Evolutionary conservation across 768 basidiomycete genomes (phyloP).

Genomic region (Serendipita sp.): DNA sequence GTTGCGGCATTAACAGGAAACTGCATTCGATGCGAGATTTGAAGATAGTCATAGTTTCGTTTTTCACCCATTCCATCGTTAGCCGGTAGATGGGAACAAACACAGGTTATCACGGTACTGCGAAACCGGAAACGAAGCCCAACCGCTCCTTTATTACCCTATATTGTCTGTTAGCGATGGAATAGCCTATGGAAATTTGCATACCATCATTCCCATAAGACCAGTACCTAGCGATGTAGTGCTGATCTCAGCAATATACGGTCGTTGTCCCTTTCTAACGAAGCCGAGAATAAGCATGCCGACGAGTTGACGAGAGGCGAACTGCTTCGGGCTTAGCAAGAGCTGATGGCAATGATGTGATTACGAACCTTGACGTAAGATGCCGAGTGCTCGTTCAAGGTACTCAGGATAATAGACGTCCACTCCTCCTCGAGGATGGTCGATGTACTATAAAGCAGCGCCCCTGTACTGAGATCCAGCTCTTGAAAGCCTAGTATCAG

Average conservation of each 20-base stretch:
- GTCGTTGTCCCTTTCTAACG: slow-evolving; percentile 35
- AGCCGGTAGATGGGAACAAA: slow-evolving; percentile 72
- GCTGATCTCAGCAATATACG: slow-evolving; percentile 38
- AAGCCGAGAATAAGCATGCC: slow-evolving; percentile 66
- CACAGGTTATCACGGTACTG: slow-evolving; percentile 42
- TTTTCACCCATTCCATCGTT: slow-evolving; percentile 66
- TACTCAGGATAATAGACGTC: slow-evolving; percentile 48
- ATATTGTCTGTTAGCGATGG: neutral
- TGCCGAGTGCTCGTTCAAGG: slow-evolving; percentile 48
- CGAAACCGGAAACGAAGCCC: slow-evolving; percentile 42
- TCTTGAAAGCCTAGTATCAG: slow-evolving; percentile 71
- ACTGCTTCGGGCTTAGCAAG: slow-evolving; percentile 23
- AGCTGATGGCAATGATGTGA: neutral
- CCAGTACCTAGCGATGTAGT: slow-evolving; percentile 49
- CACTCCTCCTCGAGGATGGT: slow-evolving; percentile 51
- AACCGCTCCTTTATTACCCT: slow-evolving; percentile 78
- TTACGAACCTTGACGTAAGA: slow-evolving; percentile 47
- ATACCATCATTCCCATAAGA: slow-evolving; percentile 64
- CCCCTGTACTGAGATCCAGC: slow-evolving; percentile 62
- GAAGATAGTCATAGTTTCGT: slow-evolving; percentile 59
- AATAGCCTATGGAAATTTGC: slow-evolving; percentile 11
- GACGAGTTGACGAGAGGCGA: slow-evolving; percentile 64
- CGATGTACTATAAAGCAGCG: slow-evolving; percentile 53
- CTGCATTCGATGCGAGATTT: slow-evolving; percentile 40
- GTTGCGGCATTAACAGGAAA: slow-evolving; percentile 23